Evolutionary conservation across 768 basidiomycete species (phyloP).

Genomic region (Hortiboletus flavorubellus): DNA sequence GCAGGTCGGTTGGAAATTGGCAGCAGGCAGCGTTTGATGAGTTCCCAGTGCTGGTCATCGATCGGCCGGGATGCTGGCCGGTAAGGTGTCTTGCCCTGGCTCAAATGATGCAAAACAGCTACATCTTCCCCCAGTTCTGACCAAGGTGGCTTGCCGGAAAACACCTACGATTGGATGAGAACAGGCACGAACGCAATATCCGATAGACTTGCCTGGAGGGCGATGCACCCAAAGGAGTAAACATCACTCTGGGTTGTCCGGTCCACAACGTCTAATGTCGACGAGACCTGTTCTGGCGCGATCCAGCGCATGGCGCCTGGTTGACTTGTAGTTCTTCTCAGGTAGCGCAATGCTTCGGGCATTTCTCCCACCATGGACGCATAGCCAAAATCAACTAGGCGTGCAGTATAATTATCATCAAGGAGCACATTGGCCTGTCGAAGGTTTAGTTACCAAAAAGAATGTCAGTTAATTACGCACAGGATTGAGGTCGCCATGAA

Average conservation of each 20-base stretch:
- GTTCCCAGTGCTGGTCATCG: not conserved
- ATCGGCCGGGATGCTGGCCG: not conserved
- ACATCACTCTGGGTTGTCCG: not conserved
- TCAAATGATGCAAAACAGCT: not conserved
- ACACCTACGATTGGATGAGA: not conserved
- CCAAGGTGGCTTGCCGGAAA: not conserved
- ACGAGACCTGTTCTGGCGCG: not conserved
- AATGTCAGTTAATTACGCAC: not conserved
- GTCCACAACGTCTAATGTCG: not conserved
- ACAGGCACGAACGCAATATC: not conserved
- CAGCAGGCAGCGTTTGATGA: not conserved
- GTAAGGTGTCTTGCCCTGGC: not conserved
- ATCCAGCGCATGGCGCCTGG: not conserved
- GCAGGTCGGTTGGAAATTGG: not conserved
- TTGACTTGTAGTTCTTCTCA: not conserved
- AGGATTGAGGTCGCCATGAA: constrained; percentile 1
- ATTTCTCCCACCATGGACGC: constrained; percentile 3
- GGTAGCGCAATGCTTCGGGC: not conserved
- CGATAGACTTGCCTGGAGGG: not conserved
- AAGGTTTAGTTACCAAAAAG: not conserved
- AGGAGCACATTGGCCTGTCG: not conserved
- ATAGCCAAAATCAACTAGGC: not conserved
- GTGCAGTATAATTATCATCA: not conserved
- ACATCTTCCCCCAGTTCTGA: not conserved
- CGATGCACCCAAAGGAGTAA: constrained; percentile 1